Evolutionary conservation across 2,329 filamentous ascomycete species (phyloP).

Genomic region (Fusarium musae): DNA sequence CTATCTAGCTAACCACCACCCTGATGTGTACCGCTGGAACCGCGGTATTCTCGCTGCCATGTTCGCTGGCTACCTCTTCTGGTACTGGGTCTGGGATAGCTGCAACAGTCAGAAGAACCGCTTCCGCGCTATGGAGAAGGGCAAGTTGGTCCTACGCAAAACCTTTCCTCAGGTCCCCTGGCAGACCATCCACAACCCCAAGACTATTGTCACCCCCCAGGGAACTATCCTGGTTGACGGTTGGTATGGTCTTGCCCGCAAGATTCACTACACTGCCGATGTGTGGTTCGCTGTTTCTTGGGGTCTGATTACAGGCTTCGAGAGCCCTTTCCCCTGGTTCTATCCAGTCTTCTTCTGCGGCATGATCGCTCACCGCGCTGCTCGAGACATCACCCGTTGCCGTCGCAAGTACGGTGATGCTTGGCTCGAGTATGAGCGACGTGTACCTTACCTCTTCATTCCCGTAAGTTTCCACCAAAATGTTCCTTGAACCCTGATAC

Average conservation of each 20-base stretch:
- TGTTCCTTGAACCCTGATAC: background rate
- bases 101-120: constrained; percentile 94
- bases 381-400: constrained; percentile 81
- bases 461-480: constrained; percentile 57
- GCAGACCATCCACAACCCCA: constrained; percentile 83
- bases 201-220: constrained; percentile 76
- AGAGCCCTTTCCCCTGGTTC: constrained; percentile 89
- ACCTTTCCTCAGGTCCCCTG: constrained; percentile 93
- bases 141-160: constrained; percentile 75
- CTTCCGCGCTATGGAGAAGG: constrained; percentile 83
- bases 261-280: constrained; percentile 63
- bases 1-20: constrained; percentile 86
- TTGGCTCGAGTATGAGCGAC: constrained; percentile 82
- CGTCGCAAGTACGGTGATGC: constrained; percentile 83
- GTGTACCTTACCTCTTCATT: constrained; percentile 86
- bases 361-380: constrained; percentile 85
- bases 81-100: constrained; percentile 94
- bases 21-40: constrained; percentile 81
- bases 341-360: constrained; percentile 83
- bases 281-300: constrained; percentile 61
- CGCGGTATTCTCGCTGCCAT: constrained; percentile 72
- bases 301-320: constrained; percentile 63
- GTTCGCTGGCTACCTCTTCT: constrained; percentile 78
- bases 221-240: constrained; percentile 85
- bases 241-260: constrained; percentile 83